Evolutionary conservation across 2,329 filamentous ascomycete genomes (phyloP).

Genomic region (Pseudocercospora pini-densiflorae): DNA sequence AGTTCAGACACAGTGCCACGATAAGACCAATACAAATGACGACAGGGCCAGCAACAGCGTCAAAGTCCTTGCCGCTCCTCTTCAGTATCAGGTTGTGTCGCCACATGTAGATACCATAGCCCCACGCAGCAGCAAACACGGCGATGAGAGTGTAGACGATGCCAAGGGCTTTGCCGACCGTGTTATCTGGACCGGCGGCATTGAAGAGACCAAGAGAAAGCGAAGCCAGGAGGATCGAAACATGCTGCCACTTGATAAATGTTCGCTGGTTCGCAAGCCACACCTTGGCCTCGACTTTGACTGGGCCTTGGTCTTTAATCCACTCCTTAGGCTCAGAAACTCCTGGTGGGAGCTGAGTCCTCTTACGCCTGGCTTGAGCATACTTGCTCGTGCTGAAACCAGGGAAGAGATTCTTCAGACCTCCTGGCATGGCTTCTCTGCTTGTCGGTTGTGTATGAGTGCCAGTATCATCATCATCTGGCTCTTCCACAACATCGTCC

Average conservation of each 20-base stretch:
- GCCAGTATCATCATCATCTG: constrained; percentile 57
- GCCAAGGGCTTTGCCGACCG: constrained; percentile 78
- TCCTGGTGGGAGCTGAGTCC: constrained; percentile 74
- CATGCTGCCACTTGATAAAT: constrained; percentile 98
- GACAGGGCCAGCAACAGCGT: constrained; percentile 83
- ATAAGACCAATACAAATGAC: constrained; percentile 81
- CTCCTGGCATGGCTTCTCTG: constrained; percentile 53
- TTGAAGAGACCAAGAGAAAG: constrained; percentile 87
- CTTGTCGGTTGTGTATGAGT: constrained; percentile 32
- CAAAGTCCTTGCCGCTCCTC: constrained; percentile 89
- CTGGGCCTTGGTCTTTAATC: constrained; percentile 92
- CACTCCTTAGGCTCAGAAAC: constrained; percentile 83
- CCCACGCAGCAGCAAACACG: constrained; percentile 83
- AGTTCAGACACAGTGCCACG: constrained; percentile 81
- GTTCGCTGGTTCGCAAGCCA: constrained; percentile 99
- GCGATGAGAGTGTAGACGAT: constrained; percentile 82
- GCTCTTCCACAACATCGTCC: constrained; percentile 48
- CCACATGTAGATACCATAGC: constrained; percentile 79
- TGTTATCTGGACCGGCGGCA: constrained; percentile 75
- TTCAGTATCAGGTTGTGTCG: constrained; percentile 79
- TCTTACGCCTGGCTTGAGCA: constrained; percentile 56
- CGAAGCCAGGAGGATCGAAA: constrained; percentile 82
- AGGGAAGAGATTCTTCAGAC: constrained; percentile 75
- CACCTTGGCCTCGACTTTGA: constrained; percentile 95
- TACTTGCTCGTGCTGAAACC: constrained; percentile 83